Base-by-base conservation (phyloP, 2,329 filamentous ascomycete genomes). In the Fusarium liriodendri region DNA sequence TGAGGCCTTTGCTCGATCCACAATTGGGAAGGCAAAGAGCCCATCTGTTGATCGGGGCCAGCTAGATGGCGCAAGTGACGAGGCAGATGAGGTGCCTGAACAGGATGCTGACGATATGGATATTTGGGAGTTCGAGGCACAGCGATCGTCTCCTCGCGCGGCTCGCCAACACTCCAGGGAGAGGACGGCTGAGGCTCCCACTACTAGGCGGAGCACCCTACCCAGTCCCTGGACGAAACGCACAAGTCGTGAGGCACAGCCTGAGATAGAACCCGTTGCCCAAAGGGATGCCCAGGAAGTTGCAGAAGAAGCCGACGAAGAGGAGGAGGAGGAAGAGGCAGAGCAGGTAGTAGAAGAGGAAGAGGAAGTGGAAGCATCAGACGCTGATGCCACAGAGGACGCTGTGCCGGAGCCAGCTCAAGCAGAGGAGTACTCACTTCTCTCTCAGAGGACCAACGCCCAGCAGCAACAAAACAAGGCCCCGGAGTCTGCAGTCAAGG, bases 71-170 rank as follows among this genome's bases (percentile, higher is more conserved):
- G 35, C 60, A 7, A 71, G 33, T 0, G 71, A 76, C 45, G 74
- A 77, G 16, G 71, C 64, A 38, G 71, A 72, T 20, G 74, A 76
- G 11, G 62, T 57, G 32, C 42, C 72, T 6, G 71, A 77, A 57
- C 77, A 74, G 22, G 63, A 60, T 8, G 83, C 83, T 29, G 85
- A 86, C n/a, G 84, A 85, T 5, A 86, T 86, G 13, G 82, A 91
- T 71, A 84, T 91, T 13, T 91, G 89, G 89, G 89, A 88, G 35
- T 76, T 90, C 27, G 89, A 91, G 76, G 89, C 89, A 13, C 83
- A 86, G 62, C 85, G 89, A 14, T 81, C 83, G 8, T 83, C 84
- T 1, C 85, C 86, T 11, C 79, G 72, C 6, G 74, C 80, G 25
- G 61, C 73, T 37, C 75, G 74, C 27, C 79, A 79, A 47, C 76